Percentiles rank a stretch among this genome's conserved stretches.
These are phyloP conservation scores for Entelexis paramagnoliae DNA, from an alignment of 1,139 yeast genomes.

Conservation along the genomic window DNA sequence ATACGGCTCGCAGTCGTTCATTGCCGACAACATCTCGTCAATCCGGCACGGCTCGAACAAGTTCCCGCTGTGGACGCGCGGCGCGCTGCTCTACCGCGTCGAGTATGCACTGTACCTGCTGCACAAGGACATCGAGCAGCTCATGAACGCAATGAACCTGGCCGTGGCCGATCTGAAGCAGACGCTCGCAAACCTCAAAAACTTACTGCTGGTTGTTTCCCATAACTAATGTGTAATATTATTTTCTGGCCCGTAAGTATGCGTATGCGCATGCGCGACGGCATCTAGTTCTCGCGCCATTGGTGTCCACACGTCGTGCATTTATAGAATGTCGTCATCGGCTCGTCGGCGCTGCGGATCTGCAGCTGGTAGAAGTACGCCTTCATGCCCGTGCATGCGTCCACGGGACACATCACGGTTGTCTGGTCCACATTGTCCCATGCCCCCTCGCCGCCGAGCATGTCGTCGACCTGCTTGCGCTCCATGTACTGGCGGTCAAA, in stretches of 20 bases:
- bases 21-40: conserved; percentile 42
- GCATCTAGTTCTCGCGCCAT: conserved; percentile 93
- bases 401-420: conserved; percentile 72
- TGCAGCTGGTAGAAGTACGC: conserved; percentile 96
- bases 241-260: not conserved
- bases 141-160: conserved; percentile 34
- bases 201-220: conserved; percentile 31
- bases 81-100: conserved; percentile 40
- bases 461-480: conserved; percentile 90
- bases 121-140: conserved; percentile 43
- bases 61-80: conserved; percentile 43
- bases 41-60: conserved; percentile 36
- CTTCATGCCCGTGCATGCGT: conserved; percentile 73
- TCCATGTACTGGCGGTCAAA: conserved; percentile 75
- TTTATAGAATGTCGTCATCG: conserved; percentile 92
- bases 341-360: conserved; percentile 81
- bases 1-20: conserved; percentile 43
- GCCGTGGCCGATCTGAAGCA: conserved; percentile 33
- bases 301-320: conserved; percentile 89
- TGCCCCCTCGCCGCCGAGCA: conserved; percentile 92
- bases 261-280: too few species aligned
- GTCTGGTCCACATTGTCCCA: conserved; percentile 93
- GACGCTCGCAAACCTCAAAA: conserved; percentile 35
- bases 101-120: conserved; percentile 44
- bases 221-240: not conserved